phyloP scores from a whole-genome alignment of 1,284 basidiomycete species.

The Sphaerobolus stellatus region DNA sequence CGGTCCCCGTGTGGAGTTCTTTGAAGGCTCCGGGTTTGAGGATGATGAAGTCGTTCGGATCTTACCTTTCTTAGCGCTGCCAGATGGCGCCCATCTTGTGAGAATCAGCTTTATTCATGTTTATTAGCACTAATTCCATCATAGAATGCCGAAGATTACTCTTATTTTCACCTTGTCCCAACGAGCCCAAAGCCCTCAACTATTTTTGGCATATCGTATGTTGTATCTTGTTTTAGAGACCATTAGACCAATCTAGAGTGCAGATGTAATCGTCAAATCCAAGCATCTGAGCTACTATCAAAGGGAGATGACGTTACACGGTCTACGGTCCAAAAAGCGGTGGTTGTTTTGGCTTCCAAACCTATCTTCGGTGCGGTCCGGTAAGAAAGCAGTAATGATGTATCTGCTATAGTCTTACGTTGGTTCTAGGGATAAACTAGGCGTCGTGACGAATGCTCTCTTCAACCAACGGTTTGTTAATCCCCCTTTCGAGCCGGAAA shows the following conservation, averaged over 20 bases:
- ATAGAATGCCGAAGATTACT: conserved; percentile 92
- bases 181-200: conserved; percentile 71
- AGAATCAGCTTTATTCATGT: conserved; percentile 19
- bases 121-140: neutral
- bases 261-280: conserved; percentile 95
- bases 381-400: conserved; percentile 35
- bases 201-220: conserved; percentile 90
- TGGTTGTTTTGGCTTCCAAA: conserved; percentile 90
- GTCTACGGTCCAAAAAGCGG: conserved; percentile 96
- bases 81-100: conserved; percentile 94
- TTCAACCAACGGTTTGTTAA: conserved; percentile 71
- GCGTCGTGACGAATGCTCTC: conserved; percentile 90
- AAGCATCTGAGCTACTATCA: conserved; percentile 76
- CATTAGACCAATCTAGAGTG: too few relatives aligned
- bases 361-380: conserved; percentile 87
- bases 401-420: neutral
- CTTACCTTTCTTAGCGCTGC: conserved; percentile 95
- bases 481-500: conserved; percentile 3
- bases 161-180: conserved; percentile 88
- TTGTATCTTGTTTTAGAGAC: too few relatives aligned
- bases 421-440: conserved; percentile 89
- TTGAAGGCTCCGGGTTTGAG: conserved; percentile 66
- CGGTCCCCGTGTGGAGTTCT: conserved; percentile 88
- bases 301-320: conserved; percentile 89
- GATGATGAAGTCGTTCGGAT: conserved; percentile 81